Percentiles rank a stretch among this genome's conserved stretches.
Evolutionary conservation across 2,329 filamentous ascomycete genomes (phyloP).

Genomic region (Paracorniculantispora psalliotae): DNA sequence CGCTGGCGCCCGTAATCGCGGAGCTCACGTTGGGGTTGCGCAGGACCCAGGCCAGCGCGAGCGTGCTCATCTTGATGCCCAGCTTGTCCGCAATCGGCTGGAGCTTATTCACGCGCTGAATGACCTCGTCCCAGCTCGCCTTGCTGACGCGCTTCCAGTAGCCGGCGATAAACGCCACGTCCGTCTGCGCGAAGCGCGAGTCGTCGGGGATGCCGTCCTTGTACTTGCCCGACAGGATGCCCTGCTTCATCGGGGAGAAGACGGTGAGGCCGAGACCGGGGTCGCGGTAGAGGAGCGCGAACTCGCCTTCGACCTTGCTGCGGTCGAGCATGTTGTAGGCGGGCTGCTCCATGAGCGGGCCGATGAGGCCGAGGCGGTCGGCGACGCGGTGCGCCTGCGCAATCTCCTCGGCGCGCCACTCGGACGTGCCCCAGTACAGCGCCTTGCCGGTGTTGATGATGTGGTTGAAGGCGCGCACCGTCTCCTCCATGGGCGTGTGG

Average conservation of each 20-base stretch:
- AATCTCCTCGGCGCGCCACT: constrained; percentile 64
- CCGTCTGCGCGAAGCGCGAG: constrained; percentile 52
- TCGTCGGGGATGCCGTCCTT: constrained; percentile 56
- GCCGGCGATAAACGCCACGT: constrained; percentile 51
- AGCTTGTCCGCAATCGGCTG: constrained; percentile 61
- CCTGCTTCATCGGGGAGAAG: constrained; percentile 54
- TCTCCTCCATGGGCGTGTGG: constrained; percentile 65
- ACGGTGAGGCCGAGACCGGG: constrained; percentile 57
- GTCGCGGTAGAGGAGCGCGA: constrained; percentile 54
- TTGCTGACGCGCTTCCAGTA: constrained; percentile 47
- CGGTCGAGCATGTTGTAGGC: constrained; percentile 60
- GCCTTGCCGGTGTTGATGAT: constrained; percentile 63
- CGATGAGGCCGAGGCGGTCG: constrained; percentile 56
- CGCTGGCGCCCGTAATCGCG: constrained; percentile 57
- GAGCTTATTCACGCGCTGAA: constrained; percentile 56
- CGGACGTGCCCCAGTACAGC: constrained; percentile 67
- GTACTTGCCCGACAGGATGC: constrained; percentile 64
- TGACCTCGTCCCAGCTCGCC: constrained; percentile 49
- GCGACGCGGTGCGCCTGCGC: constrained; percentile 57
- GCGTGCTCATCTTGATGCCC: constrained; percentile 49
- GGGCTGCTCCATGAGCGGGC: constrained; percentile 62
- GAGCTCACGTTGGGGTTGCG: constrained; percentile 58
- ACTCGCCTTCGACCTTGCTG: constrained; percentile 60
- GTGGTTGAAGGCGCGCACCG: constrained; percentile 65
- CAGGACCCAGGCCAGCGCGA: constrained; percentile 59